These are phyloP conservation scores for Tetracladium maxilliforme DNA, from an alignment of 2,329 filamentous ascomycete species.

Conservation along the genomic window DNA sequence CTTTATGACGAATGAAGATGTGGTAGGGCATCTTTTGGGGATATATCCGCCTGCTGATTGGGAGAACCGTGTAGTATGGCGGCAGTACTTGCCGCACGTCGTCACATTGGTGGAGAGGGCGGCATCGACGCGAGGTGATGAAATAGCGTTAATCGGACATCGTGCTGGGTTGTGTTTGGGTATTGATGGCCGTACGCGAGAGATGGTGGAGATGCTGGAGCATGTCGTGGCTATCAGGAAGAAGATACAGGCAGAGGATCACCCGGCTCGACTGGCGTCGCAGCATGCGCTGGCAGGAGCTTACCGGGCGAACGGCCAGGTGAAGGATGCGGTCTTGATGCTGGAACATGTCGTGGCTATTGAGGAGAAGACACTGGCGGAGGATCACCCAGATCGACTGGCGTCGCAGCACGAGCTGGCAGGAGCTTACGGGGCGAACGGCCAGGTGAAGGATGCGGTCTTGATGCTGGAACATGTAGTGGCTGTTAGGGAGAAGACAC, in stretches of 20 bases:
- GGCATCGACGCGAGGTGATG: no score
- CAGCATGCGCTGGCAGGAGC: conserved; percentile 4
- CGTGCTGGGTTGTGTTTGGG: no score
- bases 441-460: conserved; percentile 9
- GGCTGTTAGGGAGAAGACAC: conserved; percentile 4
- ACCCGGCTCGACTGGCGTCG: conserved; percentile 7
- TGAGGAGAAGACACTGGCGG: conserved; percentile 4
- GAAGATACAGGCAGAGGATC: conserved; percentile 6
- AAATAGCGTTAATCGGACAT: no score
- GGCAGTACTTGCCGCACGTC: no score
- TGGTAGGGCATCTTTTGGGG: no score
- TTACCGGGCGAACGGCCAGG: conserved; percentile 8
- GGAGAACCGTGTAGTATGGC: no score
- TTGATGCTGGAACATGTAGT: conserved; percentile 10
- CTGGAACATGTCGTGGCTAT: conserved; percentile 10
- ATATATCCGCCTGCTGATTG: no score
- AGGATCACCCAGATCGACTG: conserved; percentile 8
- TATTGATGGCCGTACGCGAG: no score
- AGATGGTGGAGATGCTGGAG: conserved; percentile 10
- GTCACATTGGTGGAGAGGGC: no score
- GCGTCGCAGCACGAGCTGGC: conserved; percentile 7
- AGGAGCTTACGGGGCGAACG: conserved; percentile 6
- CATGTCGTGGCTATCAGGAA: conserved; percentile 8
- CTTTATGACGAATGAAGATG: no score
- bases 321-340: conserved; percentile 9